phyloP scores from a whole-genome alignment of 352 stramenopile species.

The Pythium dissimile region DNA sequence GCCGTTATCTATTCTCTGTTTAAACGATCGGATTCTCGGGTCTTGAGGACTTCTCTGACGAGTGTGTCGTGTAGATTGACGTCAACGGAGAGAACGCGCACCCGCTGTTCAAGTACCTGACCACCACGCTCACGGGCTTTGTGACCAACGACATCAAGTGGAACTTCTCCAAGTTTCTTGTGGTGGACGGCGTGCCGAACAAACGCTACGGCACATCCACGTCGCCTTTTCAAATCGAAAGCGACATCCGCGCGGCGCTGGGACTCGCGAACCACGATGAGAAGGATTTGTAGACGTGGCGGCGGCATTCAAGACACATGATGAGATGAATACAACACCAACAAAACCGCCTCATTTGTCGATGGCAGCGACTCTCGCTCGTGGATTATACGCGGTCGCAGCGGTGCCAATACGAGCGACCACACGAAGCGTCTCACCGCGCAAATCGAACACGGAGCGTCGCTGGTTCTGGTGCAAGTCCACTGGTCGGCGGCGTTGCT shows the following conservation, averaged over 20 bases:
- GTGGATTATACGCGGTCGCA: not conserved
- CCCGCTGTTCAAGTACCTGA: slow-evolving; percentile 91
- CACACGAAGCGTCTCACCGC: slow-evolving; percentile 7
- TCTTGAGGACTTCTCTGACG: too few species aligned
- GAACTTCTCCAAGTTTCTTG: slow-evolving; percentile 89
- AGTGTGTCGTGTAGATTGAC: slow-evolving; percentile 61
- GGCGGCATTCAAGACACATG: not conserved
- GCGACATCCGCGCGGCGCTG: slow-evolving; percentile 57
- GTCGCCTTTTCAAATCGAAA: slow-evolving; percentile 59
- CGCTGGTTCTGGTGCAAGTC: not conserved
- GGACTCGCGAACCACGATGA: slow-evolving; percentile 1
- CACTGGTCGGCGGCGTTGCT: not conserved
- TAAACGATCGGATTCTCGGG: too few species aligned
- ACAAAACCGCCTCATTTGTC: too few species aligned
- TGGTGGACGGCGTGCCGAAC: slow-evolving; percentile 65
- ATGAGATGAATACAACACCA: too few species aligned
- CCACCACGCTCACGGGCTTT: slow-evolving; percentile 56
- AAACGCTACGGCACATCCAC: slow-evolving; percentile 72
- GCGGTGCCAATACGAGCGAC: slow-evolving; percentile 14
- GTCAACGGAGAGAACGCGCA: slow-evolving; percentile 90
- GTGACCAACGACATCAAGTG: slow-evolving; percentile 81
- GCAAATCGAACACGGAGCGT: slow-evolving; percentile 8
- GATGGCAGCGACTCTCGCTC: too few species aligned
- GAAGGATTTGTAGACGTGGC: slow-evolving; percentile 9
- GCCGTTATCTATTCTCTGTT: not conserved